phyloP scores from a whole-genome alignment of 2,329 filamentous ascomycete genomes.

The Cercospora sp. region DNA sequence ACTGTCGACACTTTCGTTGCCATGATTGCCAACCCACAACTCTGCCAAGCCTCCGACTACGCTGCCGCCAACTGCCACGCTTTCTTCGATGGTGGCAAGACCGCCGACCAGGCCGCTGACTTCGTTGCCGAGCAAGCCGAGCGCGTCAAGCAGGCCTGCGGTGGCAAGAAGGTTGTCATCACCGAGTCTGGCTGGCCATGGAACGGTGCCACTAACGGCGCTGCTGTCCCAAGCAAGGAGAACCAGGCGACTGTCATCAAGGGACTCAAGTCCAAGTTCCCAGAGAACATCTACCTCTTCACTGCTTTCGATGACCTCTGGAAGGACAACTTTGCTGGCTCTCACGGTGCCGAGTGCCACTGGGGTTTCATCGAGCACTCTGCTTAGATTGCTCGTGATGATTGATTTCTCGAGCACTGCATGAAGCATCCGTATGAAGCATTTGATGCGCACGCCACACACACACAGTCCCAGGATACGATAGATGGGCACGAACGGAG shows the following conservation, averaged over 20 bases:
- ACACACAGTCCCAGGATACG: slow-evolving; percentile 13
- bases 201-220: slow-evolving; percentile 63
- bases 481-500: slow-evolving; percentile 1
- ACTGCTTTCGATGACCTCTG: slow-evolving; percentile 77
- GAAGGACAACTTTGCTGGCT: slow-evolving; percentile 65
- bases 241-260: slow-evolving; percentile 67
- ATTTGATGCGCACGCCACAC: slow-evolving; percentile 7
- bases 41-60: slow-evolving; percentile 75
- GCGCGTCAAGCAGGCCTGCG: slow-evolving; percentile 50
- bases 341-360: slow-evolving; percentile 71
- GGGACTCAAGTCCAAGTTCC: slow-evolving; percentile 63
- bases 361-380: slow-evolving; percentile 55
- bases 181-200: slow-evolving; percentile 86
- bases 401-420: background rate
- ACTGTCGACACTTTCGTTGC: slow-evolving; percentile 77
- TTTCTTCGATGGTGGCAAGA: slow-evolving; percentile 71
- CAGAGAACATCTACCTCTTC: slow-evolving; percentile 67
- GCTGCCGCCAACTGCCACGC: slow-evolving; percentile 80
- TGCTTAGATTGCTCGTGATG: background rate
- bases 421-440: slow-evolving; percentile 1
- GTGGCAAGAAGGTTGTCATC: slow-evolving; percentile 65
- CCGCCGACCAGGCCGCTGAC: slow-evolving; percentile 61
- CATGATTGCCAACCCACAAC: slow-evolving; percentile 65
- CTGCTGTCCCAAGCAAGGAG: slow-evolving; percentile 65
- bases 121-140: slow-evolving; percentile 63